These are phyloP conservation scores for Petunia secreta DNA, from an alignment of 257 asterid genomes.

Conservation along the genomic window DNA sequence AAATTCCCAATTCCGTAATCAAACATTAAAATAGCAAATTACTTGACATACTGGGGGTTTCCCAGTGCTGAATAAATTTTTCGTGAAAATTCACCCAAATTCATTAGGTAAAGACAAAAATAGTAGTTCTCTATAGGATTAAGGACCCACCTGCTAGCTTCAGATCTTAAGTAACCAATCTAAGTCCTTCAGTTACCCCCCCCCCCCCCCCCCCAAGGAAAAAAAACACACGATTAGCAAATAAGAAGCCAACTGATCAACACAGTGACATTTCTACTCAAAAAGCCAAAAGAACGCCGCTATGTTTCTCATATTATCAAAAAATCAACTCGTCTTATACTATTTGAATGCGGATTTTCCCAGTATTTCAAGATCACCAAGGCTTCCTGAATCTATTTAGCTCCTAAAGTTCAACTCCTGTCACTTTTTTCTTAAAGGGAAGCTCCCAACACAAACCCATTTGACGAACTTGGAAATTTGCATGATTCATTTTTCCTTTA, in stretches of 20 bases:
- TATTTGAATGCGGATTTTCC: neutral
- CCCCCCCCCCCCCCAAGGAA: too few relatives aligned
- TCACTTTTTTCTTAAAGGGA: neutral
- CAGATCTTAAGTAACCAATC: neutral
- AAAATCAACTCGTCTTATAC: neutral
- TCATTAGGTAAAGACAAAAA: neutral
- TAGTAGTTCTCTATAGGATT: neutral
- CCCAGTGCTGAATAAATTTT: neutral
- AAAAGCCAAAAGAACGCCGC: neutral
- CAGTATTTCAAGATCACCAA: neutral
- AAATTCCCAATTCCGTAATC: neutral
- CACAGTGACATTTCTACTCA: neutral
- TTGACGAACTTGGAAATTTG: neutral
- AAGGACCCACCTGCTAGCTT: slow-evolving; percentile 2
- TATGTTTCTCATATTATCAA: neutral
- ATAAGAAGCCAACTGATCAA: neutral
- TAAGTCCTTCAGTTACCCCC: slow-evolving; percentile 1
- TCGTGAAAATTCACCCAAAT: neutral
- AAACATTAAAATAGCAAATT: neutral
- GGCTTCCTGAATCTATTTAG: neutral
- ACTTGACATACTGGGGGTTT: neutral
- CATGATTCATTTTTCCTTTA: neutral
- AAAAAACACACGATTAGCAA: neutral
- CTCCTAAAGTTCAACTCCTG: neutral
- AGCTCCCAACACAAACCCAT: too few relatives aligned